Base-by-base conservation (phyloP, 129 eudicot genomes). In the Flaveria bidentis region DNA sequence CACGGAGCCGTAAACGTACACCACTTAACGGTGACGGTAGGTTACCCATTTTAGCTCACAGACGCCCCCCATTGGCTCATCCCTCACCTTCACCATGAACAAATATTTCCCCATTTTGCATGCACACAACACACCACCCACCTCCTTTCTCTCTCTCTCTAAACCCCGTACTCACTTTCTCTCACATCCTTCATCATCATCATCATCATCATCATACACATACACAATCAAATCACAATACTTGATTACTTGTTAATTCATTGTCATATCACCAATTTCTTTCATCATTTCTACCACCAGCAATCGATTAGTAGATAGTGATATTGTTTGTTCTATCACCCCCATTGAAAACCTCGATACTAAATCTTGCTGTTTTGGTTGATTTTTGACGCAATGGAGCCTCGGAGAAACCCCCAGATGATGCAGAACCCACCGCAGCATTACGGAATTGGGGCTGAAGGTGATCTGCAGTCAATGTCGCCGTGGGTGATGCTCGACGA, bases 71-170 rank as follows among this genome's bases (percentile, higher is more conserved):
- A 65, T 78, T 77, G 80, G 75, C 71, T 63, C 67, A 72, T 30
- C 56, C 73, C 75, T 71, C 82, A 60, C 72, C 73, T 78, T 82
- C 79, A 70, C 78, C 86, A 82, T 82, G 79, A 30, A 53, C 56
- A 72, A 52, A 78, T 77, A 67, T 77, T 85, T 72, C 84, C 79
- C 53, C 70, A 65, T 67, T 80, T 76, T 87, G 82, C 87, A 87
- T 87, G 92, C 86, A 83, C 33, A 52, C 75, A 36, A 83, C 33
- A 52, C 75, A 36, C 17, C 42, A 22, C 25, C 26, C 77, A 23
- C 30, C 64, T 15, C 18, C 22, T 15, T 50, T 10, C 75, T 36
- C 41, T 15, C 69, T 45, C 67, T 39, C 73, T 39, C 56, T 53
- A 14, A 46, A n/a, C n/a, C 10, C 53, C 39, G 33, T 53, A 36